Evolutionary conservation across 179 eudicot genomes (phyloP), one percentile per base, ranked within the genome.

Genomic region (Silene noctiflora): DNA sequence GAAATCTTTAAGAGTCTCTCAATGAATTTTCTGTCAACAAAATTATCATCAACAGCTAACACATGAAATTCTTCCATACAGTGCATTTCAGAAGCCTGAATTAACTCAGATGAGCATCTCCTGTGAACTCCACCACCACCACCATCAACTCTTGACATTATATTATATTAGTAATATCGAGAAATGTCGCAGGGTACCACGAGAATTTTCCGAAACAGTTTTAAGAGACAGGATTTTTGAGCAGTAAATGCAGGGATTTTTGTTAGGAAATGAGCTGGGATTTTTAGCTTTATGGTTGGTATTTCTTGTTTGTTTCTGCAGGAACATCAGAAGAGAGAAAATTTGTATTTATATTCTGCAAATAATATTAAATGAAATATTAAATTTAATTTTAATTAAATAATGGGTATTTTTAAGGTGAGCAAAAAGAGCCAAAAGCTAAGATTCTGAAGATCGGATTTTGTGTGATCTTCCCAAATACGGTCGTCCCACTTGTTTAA

Each of bases 41-140:
- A 79, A 58, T 90, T 90, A 68, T 90, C 94, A 88, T 90, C 94
- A 25, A 90, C 94, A 59, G 89, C 94, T 31, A 90, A 86, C 4
- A 90, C 94, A 85, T 90, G 91, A 77, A 89, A 73, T 67, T 89
- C 87, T 22, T 80, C 85, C 71, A 65, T 44, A 19, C 78, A 75
- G 46, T 64, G 55, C 82, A 22, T 77, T 22, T 22, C 77, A 3
- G 65, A 66, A 79, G 56, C 7, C 31, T 66, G 29, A 19, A 24
- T 25, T 25, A 51, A 51, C 4, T 51, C 58, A 51, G 58, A 51
- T 51, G 58, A 51, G n/a, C 58, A 14, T 51, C 58, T 51, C 58
- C 58, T 51, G 17, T 51, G 17, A 51, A 51, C 58, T 51, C 71
- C 65, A n/a, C n/a, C n/a, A n/a, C n/a, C n/a, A n/a, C n/a, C n/a